Percentiles rank a stretch among this genome's conserved stretches.
Conservation (phyloP, 306 rosid genomes). For the Vicia villosa region DNA sequence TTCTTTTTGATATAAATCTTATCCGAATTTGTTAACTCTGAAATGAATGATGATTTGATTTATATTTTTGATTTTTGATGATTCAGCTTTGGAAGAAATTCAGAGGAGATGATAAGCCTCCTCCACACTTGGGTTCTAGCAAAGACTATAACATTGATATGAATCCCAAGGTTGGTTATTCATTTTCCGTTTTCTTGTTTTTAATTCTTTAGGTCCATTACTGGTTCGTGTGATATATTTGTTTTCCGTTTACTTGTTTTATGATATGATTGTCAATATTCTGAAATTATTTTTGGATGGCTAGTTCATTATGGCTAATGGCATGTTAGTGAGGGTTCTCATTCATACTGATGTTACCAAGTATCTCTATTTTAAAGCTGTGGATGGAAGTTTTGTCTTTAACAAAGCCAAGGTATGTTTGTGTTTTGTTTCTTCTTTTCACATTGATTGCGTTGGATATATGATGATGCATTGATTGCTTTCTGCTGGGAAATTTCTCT, state of each 20-base stretch:
- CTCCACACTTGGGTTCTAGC: slow-evolving; percentile 85
- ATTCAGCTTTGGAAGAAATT: slow-evolving; percentile 94
- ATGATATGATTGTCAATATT: slow-evolving; percentile 15
- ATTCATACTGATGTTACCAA: slow-evolving; percentile 96
- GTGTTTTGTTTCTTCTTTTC: neutral
- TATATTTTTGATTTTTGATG: neutral
- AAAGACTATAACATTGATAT: slow-evolving; percentile 96
- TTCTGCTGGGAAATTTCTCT: slow-evolving; percentile 29
- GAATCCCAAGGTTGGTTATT: slow-evolving; percentile 76
- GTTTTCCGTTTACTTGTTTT: neutral
- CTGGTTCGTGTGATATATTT: no score
- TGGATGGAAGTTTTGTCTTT: slow-evolving; percentile 69
- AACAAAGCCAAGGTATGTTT: slow-evolving; percentile 75
- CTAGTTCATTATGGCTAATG: slow-evolving; percentile 99
- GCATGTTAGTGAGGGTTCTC: slow-evolving; percentile 89
- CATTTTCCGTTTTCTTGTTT: neutral
- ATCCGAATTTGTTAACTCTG: neutral
- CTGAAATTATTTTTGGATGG: neutral
- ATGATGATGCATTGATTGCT: slow-evolving; percentile 1
- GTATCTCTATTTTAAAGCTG: slow-evolving; percentile 93
- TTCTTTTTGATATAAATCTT: slow-evolving; percentile 12
- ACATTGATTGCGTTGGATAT: neutral
- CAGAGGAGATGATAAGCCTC: slow-evolving; percentile 83
- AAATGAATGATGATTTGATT: neutral
- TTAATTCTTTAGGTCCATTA: no score